Conservation (phyloP, 345 rosid species). For the Salix exigua region DNA sequence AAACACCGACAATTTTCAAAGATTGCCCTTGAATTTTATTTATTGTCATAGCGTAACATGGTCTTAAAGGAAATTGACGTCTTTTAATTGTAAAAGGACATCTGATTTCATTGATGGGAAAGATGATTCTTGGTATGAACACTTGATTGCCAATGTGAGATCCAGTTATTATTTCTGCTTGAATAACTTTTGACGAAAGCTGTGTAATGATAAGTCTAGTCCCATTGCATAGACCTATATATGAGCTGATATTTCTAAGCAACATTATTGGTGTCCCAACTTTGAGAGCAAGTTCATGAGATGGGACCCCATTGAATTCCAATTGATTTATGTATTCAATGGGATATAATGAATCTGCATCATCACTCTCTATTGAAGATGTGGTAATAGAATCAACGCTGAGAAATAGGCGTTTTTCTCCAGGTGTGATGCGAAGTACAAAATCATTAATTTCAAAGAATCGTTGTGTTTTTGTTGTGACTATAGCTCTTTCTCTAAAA, state of each 20-base stretch:
- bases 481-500: neutral
- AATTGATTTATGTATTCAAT: neutral
- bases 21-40: constrained; percentile 12
- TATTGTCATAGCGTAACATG: constrained; percentile 6
- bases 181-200: neutral
- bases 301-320: neutral
- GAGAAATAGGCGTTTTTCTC: neutral
- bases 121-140: neutral
- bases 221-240: neutral
- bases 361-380: neutral
- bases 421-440: accelerated
- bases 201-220: neutral
- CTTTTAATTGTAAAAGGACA: neutral
- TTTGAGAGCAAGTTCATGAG: neutral
- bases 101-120: neutral
- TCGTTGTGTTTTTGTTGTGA: neutral
- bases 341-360: neutral
- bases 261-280: constrained; percentile 1
- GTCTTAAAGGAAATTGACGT: neutral
- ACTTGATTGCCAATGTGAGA: neutral
- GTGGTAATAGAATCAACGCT: neutral
- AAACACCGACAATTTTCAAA: neutral
- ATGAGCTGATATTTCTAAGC: constrained; percentile 1
- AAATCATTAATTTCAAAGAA: neutral
- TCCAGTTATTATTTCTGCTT: neutral